These are phyloP conservation scores for Durotheca rogersii DNA, from an alignment of 495 filamentous ascomycete genomes.

Conservation along the genomic window DNA sequence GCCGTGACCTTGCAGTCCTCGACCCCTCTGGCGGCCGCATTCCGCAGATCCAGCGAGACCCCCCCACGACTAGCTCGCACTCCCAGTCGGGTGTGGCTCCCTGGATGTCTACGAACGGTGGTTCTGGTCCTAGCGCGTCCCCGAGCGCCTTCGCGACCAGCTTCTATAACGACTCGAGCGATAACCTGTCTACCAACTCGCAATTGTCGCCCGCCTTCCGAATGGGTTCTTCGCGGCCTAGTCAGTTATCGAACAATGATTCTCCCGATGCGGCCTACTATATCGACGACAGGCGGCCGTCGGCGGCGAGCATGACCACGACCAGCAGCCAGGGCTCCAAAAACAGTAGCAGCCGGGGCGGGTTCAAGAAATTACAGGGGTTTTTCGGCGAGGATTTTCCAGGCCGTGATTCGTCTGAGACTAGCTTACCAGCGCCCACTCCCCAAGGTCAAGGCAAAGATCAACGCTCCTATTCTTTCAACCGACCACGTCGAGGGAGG, in stretches of 20 bases:
- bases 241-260: slow-evolving; percentile 56
- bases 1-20: slow-evolving; percentile 69
- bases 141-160: slow-evolving; percentile 40
- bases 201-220: slow-evolving; percentile 70
- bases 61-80: slow-evolving; percentile 51
- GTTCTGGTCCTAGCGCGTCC: slow-evolving; percentile 35
- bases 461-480: slow-evolving; percentile 59
- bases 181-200: slow-evolving; percentile 56
- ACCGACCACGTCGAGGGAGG: slow-evolving; percentile 60
- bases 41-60: slow-evolving; percentile 55
- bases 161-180: slow-evolving; percentile 68
- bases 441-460: slow-evolving; percentile 46
- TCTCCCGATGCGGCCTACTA: slow-evolving; percentile 66
- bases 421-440: slow-evolving; percentile 60
- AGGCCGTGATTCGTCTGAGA: slow-evolving; percentile 68
- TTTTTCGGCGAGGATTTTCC: slow-evolving; percentile 87
- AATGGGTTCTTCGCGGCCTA: slow-evolving; percentile 59
- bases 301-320: slow-evolving; percentile 79
- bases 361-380: slow-evolving; percentile 72
- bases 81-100: slow-evolving; percentile 44
- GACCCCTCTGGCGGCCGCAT: slow-evolving; percentile 58
- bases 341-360: slow-evolving; percentile 65
- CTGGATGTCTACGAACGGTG: slow-evolving; percentile 48
- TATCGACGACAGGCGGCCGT: slow-evolving; percentile 79
- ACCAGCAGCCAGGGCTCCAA: slow-evolving; percentile 90